phyloP scores from a whole-genome alignment of 2,329 filamentous ascomycete species.

The Conoideocrella luteorostrata region DNA sequence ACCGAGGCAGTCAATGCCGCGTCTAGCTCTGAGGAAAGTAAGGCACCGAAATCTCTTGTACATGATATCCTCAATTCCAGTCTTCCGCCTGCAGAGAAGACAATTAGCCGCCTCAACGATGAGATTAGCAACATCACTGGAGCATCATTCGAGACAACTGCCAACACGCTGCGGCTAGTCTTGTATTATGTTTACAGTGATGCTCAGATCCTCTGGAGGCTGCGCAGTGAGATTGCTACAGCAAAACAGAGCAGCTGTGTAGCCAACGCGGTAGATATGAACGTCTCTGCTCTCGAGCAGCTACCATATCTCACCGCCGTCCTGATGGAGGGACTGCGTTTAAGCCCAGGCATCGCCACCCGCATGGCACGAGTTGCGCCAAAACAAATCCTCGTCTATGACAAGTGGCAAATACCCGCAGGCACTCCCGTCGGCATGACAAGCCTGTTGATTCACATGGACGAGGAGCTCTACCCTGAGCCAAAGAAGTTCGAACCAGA shows the following conservation, averaged over 20 bases:
- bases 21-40: not conserved
- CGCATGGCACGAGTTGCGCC: slow-evolving; percentile 20
- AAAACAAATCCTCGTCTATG: slow-evolving; percentile 19
- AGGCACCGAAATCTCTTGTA: not conserved
- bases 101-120: slow-evolving; percentile 20
- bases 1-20: not conserved
- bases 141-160: slow-evolving; percentile 32
- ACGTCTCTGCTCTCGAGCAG: slow-evolving; percentile 4
- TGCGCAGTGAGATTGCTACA: slow-evolving; percentile 26
- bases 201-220: slow-evolving; percentile 18
- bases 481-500: slow-evolving; percentile 20
- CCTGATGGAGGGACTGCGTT: slow-evolving; percentile 30
- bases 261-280: not conserved
- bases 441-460: slow-evolving; percentile 19
- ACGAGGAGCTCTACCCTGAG: slow-evolving; percentile 16
- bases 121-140: slow-evolving; percentile 25
- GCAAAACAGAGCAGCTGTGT: not conserved
- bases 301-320: slow-evolving; percentile 32
- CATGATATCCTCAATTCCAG: slow-evolving; percentile 2
- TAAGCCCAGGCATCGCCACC: slow-evolving; percentile 29
- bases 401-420: slow-evolving; percentile 21
- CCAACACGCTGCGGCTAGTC: slow-evolving; percentile 24
- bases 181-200: slow-evolving; percentile 29
- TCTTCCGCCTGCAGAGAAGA: slow-evolving; percentile 29
- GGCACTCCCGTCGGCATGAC: slow-evolving; percentile 30